Base-by-base conservation (phyloP, 768 basidiomycete genomes). In the Amanita exitialis region DNA sequence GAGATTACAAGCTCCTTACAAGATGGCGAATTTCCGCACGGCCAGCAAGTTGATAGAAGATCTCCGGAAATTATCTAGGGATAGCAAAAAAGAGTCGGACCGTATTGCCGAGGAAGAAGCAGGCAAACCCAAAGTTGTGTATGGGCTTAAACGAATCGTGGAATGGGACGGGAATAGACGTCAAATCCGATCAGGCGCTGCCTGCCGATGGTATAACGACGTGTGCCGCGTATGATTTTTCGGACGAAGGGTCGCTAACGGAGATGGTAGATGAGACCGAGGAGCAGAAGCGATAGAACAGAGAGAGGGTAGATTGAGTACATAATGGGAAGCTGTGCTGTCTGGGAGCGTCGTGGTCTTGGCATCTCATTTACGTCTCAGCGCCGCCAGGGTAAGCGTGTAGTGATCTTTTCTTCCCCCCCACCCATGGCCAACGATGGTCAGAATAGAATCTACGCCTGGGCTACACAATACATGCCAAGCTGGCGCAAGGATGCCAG, bases 51-150 rank as follows among this genome's bases (percentile, higher is more conserved):
- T 35, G 6, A 69, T 83, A 44, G 57, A 65, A 54, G 45, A 48
- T 20, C 66, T 82, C 35, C 71, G 83, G 8, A 58, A 58, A 49
- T 56, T 83, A 23, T 74, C 83, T 6, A 61, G 69, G 27, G 59
- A 65, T 15, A 82, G 81, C 0, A 66, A 69, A 21, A 55, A 62
- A 42, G 66, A 77, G 41, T 70, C 70, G 3, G 58, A 69, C 45
- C 57, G 62, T n/a, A 52, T 70, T 48, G 68, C 59, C 20, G 51
- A 56, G 49, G 56, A 64, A 53, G 66, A 74, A 27, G 66, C 61
- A 41, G 78, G 75, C 0, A 69, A 64, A 58, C 71, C 69, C 25
- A 78, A 75, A 60, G 63, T 77, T 54, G 73, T 77, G 18, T 54
- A 66, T 45, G 66, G n/a, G n/a, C n/a, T n/a, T n/a, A n/a, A n/a